These are phyloP conservation scores for Pseudofabraea citricarpa DNA, from an alignment of 2,329 filamentous ascomycete species.

Conservation along the genomic window DNA sequence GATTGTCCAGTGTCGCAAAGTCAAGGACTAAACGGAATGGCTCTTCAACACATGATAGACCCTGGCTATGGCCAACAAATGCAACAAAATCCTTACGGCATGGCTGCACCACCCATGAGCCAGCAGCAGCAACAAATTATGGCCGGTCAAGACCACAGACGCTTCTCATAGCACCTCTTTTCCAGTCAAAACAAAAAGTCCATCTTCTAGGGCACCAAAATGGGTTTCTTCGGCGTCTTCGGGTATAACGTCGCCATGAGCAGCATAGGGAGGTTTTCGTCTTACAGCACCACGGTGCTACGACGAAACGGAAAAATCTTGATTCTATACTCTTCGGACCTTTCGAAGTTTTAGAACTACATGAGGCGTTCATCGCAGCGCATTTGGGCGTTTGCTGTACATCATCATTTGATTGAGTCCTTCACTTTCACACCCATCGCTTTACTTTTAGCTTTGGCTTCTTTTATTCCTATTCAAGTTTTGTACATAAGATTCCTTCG, in stretches of 20 bases:
- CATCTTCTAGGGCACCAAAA: neutral
- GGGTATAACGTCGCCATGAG: neutral
- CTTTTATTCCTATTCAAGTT: neutral
- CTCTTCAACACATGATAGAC: slow-evolving; percentile 41
- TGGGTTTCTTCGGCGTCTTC: neutral
- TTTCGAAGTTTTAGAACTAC: too few species aligned
- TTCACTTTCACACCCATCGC: too few species aligned
- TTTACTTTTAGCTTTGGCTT: too few species aligned
- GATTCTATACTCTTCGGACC: too few species aligned
- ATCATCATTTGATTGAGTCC: too few species aligned
- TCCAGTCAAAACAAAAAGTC: neutral
- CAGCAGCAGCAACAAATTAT: slow-evolving; percentile 7
- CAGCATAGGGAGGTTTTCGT: neutral
- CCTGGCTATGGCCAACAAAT: slow-evolving; percentile 5
- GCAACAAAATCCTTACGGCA: slow-evolving; percentile 56
- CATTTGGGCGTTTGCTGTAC: too few species aligned
- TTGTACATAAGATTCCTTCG: neutral
- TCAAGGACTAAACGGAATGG: slow-evolving; percentile 50
- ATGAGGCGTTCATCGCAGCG: too few species aligned
- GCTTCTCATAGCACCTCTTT: slow-evolving; percentile 41
- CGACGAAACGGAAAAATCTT: too few species aligned
- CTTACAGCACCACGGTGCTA: neutral
- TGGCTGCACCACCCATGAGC: slow-evolving; percentile 27
- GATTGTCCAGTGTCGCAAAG: slow-evolving; percentile 91
- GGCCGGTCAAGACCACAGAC: slow-evolving; percentile 32